Base-by-base conservation (phyloP, 305 asterid species). In the Fraxinus ornus region DNA sequence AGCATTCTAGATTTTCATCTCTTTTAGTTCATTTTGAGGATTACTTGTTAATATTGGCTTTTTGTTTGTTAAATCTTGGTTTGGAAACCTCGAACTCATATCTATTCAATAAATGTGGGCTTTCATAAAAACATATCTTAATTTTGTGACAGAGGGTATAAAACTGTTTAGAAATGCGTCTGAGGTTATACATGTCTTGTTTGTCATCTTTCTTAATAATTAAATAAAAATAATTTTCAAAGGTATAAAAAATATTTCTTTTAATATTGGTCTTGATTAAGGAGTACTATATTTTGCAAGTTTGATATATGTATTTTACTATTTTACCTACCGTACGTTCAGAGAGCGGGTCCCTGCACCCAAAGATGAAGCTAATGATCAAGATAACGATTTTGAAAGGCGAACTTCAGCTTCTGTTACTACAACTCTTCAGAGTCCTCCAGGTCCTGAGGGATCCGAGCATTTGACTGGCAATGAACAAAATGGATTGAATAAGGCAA, bases 321-420 rank as follows among this genome's bases (percentile, higher is more conserved):
- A 2, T 47, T 10, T 52, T 7, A 73, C 70, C 73, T 47, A 28
- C 75, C 72, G 60, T 79, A 79, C 37, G 28, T 81, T 82, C 84
- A 96, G 98, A 90, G 98, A 96, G 90, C 94, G 98, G 35, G 97
- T 96, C 82, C 98, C 98, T 55, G 91, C 77, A 75, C 94, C 93
- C n/a, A 94, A 91, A 88, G 97, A 90, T 21, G 95, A 90, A 49
- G 82, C 80, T 28, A 28, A 28, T 30, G 75, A 70, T n/a, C 85
- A 89, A 68, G 89, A 88, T 12, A 86, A 87, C 79, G 90, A 88
- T 83, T 84, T 86, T 81, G 96, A 92, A 85, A 87, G 90, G 84
- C 87, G 88, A 86, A 87, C 90, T 44, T 71, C 93, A 39, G 92
- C 91, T 85, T 85, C 90, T 85, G 93, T 92, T 88, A 97, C 93